Conservation (phyloP, 1,284 basidiomycete genomes). For the Phaffia rhodozyma region DNA sequence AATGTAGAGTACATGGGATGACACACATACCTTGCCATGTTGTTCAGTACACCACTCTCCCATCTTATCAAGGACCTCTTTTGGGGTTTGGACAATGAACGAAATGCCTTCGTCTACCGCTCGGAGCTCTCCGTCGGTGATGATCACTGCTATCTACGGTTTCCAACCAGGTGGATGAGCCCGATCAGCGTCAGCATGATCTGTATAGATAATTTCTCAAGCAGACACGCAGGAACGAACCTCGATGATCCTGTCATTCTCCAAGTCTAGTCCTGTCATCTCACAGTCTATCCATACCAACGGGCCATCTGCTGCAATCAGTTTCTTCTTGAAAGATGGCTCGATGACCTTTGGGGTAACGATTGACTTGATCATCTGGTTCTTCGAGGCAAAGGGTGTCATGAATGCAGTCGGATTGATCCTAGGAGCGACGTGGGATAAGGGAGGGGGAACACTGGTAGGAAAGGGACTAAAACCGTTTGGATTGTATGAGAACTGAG, state of each 20-base stretch:
- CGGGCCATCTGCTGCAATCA: constrained; percentile 5
- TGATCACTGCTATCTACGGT: constrained; percentile 39
- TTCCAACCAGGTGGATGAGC: not conserved
- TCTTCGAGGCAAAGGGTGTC: no score
- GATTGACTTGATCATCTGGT: no score
- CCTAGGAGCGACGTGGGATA: no score
- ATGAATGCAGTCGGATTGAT: no score
- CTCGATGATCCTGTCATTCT: constrained; percentile 13
- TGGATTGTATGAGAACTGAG: no score
- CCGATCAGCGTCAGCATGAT: no score
- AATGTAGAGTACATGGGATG: not conserved
- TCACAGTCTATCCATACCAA: constrained; percentile 18
- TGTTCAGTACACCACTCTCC: constrained; percentile 35
- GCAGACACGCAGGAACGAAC: not conserved
- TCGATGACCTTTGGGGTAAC: no score
- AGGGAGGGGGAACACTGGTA: no score
- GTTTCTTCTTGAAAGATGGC: no score
- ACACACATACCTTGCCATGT: constrained; percentile 27
- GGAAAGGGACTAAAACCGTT: no score
- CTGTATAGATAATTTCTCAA: no score
- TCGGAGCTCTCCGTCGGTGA: constrained; percentile 41
- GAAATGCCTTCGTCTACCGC: constrained; percentile 42
- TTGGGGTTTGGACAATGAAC: constrained; percentile 40
- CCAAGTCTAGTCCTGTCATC: constrained; percentile 17
- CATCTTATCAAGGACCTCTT: constrained; percentile 39